Conservation (phyloP, 257 asterid species). For the Ehretia macrophylla region DNA sequence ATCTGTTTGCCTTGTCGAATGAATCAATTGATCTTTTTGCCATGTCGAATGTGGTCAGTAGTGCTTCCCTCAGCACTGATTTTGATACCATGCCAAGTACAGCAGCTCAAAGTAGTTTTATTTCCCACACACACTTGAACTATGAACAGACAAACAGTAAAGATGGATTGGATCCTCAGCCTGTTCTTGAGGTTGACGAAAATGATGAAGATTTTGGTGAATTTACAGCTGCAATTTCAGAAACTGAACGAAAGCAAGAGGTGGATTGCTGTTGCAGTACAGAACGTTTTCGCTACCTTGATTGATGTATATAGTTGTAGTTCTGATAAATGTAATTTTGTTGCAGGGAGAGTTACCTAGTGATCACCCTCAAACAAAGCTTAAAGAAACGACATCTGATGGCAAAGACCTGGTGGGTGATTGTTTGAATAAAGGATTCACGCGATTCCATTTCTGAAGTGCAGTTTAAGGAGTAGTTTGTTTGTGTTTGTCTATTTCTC, state of each 20-base stretch:
- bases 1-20: slow-evolving; percentile 23
- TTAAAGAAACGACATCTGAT: slow-evolving; percentile 15
- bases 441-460: neutral
- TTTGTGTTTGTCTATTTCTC: slow-evolving; percentile 9
- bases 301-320: neutral
- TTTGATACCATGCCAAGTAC: slow-evolving; percentile 27
- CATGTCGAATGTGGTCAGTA: slow-evolving; percentile 28
- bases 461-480: neutral
- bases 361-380: slow-evolving; percentile 17
- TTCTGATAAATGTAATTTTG: slow-evolving; percentile 4
- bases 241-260: slow-evolving; percentile 34
- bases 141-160: slow-evolving; percentile 23
- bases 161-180: slow-evolving; percentile 20
- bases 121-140: slow-evolving; percentile 22
- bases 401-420: slow-evolving; percentile 26
- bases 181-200: slow-evolving; percentile 21
- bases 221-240: slow-evolving; percentile 50
- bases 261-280: slow-evolving; percentile 17
- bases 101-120: slow-evolving; percentile 25
- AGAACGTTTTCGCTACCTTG: neutral
- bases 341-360: slow-evolving; percentile 30
- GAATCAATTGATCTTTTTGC: slow-evolving; percentile 38
- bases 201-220: slow-evolving; percentile 65
- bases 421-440: neutral
- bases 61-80: slow-evolving; percentile 29